Evolutionary conservation across 225 moss, liverwort and hornwort genomes (phyloP).

Genomic region (Pseudoscleropodium purum): DNA sequence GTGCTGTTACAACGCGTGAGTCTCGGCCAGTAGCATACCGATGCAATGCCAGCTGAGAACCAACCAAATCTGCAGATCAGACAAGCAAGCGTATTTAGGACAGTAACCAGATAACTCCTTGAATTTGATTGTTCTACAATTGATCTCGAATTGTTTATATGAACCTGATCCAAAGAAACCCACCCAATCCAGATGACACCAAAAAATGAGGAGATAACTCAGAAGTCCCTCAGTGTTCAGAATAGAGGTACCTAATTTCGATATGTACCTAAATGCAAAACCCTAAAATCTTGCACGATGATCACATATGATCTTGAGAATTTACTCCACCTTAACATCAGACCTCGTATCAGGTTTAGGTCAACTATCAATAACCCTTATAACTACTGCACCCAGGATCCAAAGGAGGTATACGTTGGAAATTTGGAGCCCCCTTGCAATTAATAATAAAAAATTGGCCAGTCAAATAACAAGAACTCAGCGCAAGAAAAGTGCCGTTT

Average conservation of each 20-base stretch:
- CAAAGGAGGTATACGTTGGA: background rate
- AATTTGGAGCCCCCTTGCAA: background rate
- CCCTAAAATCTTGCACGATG: background rate
- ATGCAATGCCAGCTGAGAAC: slow-evolving; percentile 82
- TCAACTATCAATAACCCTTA: background rate
- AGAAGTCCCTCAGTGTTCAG: background rate
- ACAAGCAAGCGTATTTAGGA: background rate
- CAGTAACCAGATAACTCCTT: background rate
- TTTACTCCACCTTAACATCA: background rate
- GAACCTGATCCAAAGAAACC: background rate
- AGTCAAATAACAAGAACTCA: background rate
- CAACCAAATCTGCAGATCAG: slow-evolving; percentile 68
- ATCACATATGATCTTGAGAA: background rate
- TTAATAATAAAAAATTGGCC: background rate
- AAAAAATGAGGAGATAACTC: background rate
- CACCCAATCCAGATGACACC: background rate
- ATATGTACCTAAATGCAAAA: background rate
- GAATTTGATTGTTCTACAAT: background rate
- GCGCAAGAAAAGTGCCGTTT: background rate
- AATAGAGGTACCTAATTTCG: background rate
- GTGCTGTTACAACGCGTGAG: slow-evolving; percentile 74
- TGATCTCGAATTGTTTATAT: background rate
- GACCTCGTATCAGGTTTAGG: background rate
- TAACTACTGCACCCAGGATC: background rate
- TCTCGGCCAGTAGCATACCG: slow-evolving; percentile 83